Base-by-base conservation (phyloP, 208 protist species). In the Wallacemonas collosoma region DNA sequence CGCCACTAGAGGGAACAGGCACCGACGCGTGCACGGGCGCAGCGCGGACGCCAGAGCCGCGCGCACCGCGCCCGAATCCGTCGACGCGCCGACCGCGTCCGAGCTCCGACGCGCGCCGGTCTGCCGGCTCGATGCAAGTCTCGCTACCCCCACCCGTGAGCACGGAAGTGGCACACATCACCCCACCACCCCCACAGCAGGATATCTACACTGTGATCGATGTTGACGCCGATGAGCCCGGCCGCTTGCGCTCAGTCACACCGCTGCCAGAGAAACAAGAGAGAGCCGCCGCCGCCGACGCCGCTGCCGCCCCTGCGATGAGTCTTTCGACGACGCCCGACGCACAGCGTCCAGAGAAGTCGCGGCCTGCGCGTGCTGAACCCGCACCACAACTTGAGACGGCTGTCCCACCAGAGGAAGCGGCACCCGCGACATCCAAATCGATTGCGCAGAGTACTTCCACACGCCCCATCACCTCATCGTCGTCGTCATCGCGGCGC, bases 261-360 rank as follows among this genome's bases (percentile, higher is more conserved):
- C 56, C 56, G 36, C 56, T 62, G 3, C 56, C 56, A 3, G 56
- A 62, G 17, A 62, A 62, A 15, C 56, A 62, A 38, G 56, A 62
- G 17, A 5, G 56, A 8, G 7, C 53, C 5, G 53, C 53, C 53
- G 6, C 53, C 14, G 53, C 53, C 9, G 54, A 58, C 47, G 47
- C 47, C 47, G 47, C 7, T 35, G 54, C 54, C 6, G 54, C 54
- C 54, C 54, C 6, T 17, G 54, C 12, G 15, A 26, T 26, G 26
- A 26, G 26, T 26, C 26, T 26, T 26, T 26, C 26, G 26, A 26
- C 0, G 26, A 26, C 26, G 26, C 26, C 26, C 26, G 26, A 26
- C 26, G 26, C 26, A 26, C 26, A 26, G 26, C 26, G 26, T 26
- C 26, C 26, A 26, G 26, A 26, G 26, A 26, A 26, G 26, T 26